phyloP scores from a whole-genome alignment of 129 eudicot species.

The Flaveria trinervia region DNA sequence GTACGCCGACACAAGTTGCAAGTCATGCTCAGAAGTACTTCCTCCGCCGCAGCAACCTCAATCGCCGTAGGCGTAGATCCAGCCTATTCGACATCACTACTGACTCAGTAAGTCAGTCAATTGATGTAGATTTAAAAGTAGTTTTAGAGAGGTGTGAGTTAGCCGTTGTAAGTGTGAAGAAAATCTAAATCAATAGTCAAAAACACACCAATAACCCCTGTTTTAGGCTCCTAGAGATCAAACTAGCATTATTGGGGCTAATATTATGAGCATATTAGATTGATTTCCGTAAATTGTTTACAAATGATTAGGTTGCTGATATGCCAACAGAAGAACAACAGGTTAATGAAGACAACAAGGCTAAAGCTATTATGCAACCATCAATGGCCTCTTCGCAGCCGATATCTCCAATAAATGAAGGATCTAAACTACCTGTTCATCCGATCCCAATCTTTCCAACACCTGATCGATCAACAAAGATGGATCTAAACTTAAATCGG shows the following conservation, averaged over 20 bases:
- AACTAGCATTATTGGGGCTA: background rate
- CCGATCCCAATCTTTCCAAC: conserved; percentile 17
- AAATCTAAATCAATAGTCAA: background rate
- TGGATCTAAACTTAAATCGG: conserved; percentile 34
- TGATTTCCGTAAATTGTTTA: background rate
- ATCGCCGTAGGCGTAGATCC: conserved; percentile 59
- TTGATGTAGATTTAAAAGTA: no score
- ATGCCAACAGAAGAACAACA: conserved; percentile 50
- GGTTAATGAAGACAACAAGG: conserved; percentile 36
- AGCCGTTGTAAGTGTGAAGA: background rate
- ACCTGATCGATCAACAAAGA: conserved; percentile 30
- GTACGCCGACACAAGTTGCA: conserved; percentile 61
- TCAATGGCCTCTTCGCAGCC: conserved; percentile 17
- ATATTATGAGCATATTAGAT: background rate
- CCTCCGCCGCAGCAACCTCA: conserved; percentile 48
- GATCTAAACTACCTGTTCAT: conserved; percentile 5
- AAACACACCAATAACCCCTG: background rate
- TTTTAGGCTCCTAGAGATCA: background rate
- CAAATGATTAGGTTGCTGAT: conserved; percentile 53
- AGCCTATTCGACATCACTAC: conserved; percentile 61
- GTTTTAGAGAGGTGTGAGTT: no score
- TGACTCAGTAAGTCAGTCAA: conserved; percentile 36
- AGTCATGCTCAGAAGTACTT: conserved; percentile 71
- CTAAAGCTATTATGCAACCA: conserved; percentile 32
- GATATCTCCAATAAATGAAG: conserved; percentile 19